Conservation (phyloP, 176 grass and related monocot genomes). For the Zea mays region Zm-B73-REFERENCE-NAM-5.0 NC_050100.1:162352001-162352500, state of each 20-base stretch:
- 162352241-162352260: not conserved
- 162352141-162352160: not conserved
- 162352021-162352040: not conserved
- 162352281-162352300: not conserved
- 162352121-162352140: not conserved
- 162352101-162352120: not conserved
- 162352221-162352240: not conserved
- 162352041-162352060: not conserved
- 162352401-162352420: not conserved
- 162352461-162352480: not conserved
- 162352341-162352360: not conserved
- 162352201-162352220: not conserved
- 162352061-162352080: not conserved
- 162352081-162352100: not conserved
- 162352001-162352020: not conserved
- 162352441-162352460: constrained; percentile 4
- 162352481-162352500: not conserved
- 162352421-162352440: not conserved
- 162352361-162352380: not conserved
- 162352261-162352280: not conserved
- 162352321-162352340: not conserved
- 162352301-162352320: not conserved
- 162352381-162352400: not conserved
- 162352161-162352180: not conserved
- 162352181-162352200: not conserved